phyloP scores from a whole-genome alignment of 495 filamentous ascomycete genomes.

The Neurospora sp. region DNA sequence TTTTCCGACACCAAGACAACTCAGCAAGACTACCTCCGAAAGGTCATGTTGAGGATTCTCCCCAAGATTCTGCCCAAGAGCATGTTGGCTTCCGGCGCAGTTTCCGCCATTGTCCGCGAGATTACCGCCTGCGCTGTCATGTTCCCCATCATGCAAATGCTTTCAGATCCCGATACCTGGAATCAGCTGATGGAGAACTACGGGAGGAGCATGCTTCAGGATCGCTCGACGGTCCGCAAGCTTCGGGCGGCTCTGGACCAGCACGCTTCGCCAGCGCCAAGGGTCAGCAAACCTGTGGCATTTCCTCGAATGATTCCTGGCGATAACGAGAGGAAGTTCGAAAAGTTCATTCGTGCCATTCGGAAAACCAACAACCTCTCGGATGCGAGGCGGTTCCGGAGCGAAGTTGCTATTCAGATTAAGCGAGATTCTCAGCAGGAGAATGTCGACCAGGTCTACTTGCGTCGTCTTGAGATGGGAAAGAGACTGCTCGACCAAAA shows the following conservation, averaged over 20 bases:
- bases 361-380: constrained; percentile 85
- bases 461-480: constrained; percentile 82
- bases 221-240: constrained; percentile 90
- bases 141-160: constrained; percentile 56
- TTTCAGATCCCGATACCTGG: constrained; percentile 92
- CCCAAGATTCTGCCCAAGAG: constrained; percentile 63
- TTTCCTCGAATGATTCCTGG: constrained; percentile 47
- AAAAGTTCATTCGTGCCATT: constrained; percentile 86
- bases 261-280: constrained; percentile 79
- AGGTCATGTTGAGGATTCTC: constrained; percentile 57
- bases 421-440: constrained; percentile 74
- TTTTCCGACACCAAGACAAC: constrained; percentile 71
- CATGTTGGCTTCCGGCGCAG: constrained; percentile 67
- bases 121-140: constrained; percentile 72
- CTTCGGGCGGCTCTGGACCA: constrained; percentile 89
- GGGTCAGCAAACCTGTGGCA: constrained; percentile 46
- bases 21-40: constrained; percentile 80
- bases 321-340: constrained; percentile 87
- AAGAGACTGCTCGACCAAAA: constrained; percentile 85
- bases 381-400: constrained; percentile 83
- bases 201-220: constrained; percentile 79
- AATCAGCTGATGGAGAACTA: constrained; percentile 89
- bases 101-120: constrained; percentile 72
- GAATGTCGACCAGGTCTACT: constrained; percentile 71
- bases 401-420: constrained; percentile 84